Percentiles rank a stretch among this genome's conserved stretches.
phyloP scores from a whole-genome alignment of 1,284 basidiomycete species.

The Cutaneotrichosporon sp. region DNA sequence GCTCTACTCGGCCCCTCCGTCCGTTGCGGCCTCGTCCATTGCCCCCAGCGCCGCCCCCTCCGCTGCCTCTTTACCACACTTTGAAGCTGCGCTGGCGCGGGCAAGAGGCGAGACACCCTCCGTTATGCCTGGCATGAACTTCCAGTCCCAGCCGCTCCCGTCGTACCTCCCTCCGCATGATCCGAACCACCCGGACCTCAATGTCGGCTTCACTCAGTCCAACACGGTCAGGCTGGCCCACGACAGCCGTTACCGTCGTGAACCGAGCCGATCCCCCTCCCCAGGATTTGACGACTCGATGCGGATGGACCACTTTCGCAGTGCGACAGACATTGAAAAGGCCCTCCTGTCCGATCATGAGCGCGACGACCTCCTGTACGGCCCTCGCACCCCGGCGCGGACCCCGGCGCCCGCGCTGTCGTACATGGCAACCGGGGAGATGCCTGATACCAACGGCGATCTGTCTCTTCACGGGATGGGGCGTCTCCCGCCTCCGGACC shows the following conservation, averaged over 20 bases:
- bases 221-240: constrained; percentile 30
- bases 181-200: constrained; percentile 41
- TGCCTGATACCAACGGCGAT: constrained; percentile 14
- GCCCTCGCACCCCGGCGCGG: not conserved
- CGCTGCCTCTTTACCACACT: constrained; percentile 25
- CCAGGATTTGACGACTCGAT: constrained; percentile 28
- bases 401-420: not conserved
- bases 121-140: not conserved
- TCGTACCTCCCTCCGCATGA: constrained; percentile 38
- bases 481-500: not conserved
- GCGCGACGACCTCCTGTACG: constrained; percentile 3
- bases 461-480: constrained; percentile 8
- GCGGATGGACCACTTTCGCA: not conserved
- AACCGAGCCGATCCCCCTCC: constrained; percentile 32
- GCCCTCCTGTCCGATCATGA: constrained; percentile 23
- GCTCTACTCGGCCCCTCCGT: not conserved
- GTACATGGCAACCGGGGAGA: not conserved
- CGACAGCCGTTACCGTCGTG: constrained; percentile 11
- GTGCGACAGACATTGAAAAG: constrained; percentile 29
- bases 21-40: not conserved
- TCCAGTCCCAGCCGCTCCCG: constrained; percentile 24
- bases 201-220: constrained; percentile 31
- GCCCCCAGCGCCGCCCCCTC: too few species aligned
- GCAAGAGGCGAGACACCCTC: constrained; percentile 15
- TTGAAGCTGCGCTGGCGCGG: constrained; percentile 40